Conservation (phyloP, 768 basidiomycete genomes). For the Rhizopogon vulgaris region DNA sequence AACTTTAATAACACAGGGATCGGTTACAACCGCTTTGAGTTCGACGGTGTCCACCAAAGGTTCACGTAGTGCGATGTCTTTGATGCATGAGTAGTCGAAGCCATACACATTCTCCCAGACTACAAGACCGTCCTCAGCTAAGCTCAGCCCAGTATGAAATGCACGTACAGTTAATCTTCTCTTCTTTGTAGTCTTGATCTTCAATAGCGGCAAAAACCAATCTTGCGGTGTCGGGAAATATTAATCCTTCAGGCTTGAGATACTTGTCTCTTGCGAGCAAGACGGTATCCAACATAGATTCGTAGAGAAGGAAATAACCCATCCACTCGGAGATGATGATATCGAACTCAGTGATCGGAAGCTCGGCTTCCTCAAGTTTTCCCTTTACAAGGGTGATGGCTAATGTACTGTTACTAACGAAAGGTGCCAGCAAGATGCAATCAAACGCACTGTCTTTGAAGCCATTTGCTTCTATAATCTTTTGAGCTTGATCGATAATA, state of each 20-base stretch:
- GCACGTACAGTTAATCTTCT: slow-evolving; percentile 90
- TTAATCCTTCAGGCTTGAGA: slow-evolving; percentile 82
- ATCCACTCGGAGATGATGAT: slow-evolving; percentile 99
- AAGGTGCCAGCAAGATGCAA: not conserved
- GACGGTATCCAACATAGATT: slow-evolving; percentile 99
- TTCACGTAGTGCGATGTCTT: slow-evolving; percentile 94
- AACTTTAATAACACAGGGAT: slow-evolving; percentile 87
- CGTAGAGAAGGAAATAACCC: slow-evolving; percentile 99
- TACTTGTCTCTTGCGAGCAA: slow-evolving; percentile 95
- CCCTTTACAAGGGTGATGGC: slow-evolving; percentile 96
- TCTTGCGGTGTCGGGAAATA: slow-evolving; percentile 94
- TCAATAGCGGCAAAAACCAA: slow-evolving; percentile 96
- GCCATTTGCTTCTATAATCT: slow-evolving; percentile 94
- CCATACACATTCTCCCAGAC: slow-evolving; percentile 99
- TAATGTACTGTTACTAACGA: slow-evolving; percentile 24
- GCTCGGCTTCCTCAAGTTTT: slow-evolving; percentile 88
- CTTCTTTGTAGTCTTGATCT: slow-evolving; percentile 99
- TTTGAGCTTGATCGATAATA: slow-evolving; percentile 98
- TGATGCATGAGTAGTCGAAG: slow-evolving; percentile 99
- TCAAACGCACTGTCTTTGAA: slow-evolving; percentile 81
- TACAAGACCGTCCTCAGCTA: slow-evolving; percentile 25
- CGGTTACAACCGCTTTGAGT: slow-evolving; percentile 88
- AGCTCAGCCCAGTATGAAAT: not conserved
- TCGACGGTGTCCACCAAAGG: slow-evolving; percentile 99
- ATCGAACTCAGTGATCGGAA: slow-evolving; percentile 90